Percentiles rank a stretch among this genome's conserved stretches.
Evolutionary conservation across 352 stramenopile genomes (phyloP).

Genomic region (Phytopythium aichiense): DNA sequence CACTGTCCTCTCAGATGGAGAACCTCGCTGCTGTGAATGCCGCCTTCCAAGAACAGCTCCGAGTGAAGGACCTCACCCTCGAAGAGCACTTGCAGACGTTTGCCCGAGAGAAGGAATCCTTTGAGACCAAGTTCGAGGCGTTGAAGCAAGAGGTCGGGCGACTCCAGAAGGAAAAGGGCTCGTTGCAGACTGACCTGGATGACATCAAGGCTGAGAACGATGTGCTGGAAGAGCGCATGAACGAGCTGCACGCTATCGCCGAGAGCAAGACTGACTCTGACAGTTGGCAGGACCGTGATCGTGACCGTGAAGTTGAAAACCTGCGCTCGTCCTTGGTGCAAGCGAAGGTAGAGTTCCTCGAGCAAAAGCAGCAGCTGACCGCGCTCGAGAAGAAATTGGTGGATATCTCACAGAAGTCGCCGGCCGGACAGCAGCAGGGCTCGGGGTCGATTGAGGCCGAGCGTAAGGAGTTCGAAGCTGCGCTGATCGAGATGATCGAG

Average conservation of each 20-base stretch:
- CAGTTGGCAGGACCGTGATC: conserved; percentile 39
- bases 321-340: conserved; percentile 56
- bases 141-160: conserved; percentile 16
- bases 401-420: conserved; percentile 33
- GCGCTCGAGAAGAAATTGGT: conserved; percentile 55
- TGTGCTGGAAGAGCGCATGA: conserved; percentile 51
- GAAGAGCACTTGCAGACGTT: conserved; percentile 23
- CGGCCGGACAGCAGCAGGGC: conserved; percentile 14
- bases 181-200: conserved; percentile 30
- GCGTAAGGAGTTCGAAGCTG: conserved; percentile 51
- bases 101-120: conserved; percentile 36
- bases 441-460: conserved; percentile 38
- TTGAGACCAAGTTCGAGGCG: conserved; percentile 20
- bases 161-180: conserved; percentile 20
- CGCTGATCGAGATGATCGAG: conserved; percentile 61
- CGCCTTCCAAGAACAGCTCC: conserved; percentile 4
- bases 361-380: conserved; percentile 51
- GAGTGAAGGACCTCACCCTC: conserved; percentile 23
- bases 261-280: conserved; percentile 34
- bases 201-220: conserved; percentile 58
- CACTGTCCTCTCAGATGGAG: conserved; percentile 22
- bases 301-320: conserved; percentile 49
- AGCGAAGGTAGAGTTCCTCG: conserved; percentile 46
- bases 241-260: conserved; percentile 30
- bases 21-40: conserved; percentile 10